Evolutionary conservation across 1,139 yeast species (phyloP).

Genomic region (Spathaspora sp.): DNA sequence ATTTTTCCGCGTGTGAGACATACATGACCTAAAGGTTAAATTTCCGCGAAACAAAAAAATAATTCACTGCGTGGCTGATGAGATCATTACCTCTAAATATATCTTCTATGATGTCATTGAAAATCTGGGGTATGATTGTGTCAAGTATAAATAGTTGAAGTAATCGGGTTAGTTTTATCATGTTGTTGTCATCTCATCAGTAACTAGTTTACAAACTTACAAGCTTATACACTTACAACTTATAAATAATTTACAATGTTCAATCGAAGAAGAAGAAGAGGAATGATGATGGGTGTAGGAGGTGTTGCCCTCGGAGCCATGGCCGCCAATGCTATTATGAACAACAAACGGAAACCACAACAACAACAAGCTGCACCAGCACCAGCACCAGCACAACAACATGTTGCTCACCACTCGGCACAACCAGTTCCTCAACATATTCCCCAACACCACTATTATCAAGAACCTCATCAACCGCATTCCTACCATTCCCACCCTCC

Average conservation of each 20-base stretch:
- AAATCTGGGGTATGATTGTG: neutral
- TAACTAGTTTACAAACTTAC: neutral
- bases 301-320: slow-evolving; percentile 6
- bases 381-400: slow-evolving; percentile 3
- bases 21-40: slow-evolving; percentile 1
- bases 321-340: slow-evolving; percentile 4
- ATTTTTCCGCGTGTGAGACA: neutral
- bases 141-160: neutral
- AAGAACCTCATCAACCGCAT: slow-evolving; percentile 15
- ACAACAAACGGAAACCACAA: slow-evolving; percentile 1
- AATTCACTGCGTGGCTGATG: neutral
- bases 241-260: neutral
- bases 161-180: neutral
- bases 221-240: no score
- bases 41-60: neutral
- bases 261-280: slow-evolving; percentile 8
- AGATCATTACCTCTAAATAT: neutral
- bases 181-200: neutral
- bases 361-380: neutral
- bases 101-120: neutral
- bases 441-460: slow-evolving; percentile 19
- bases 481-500: neutral
- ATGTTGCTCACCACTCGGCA: slow-evolving; percentile 1
- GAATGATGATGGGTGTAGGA: slow-evolving; percentile 5
- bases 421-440: slow-evolving; percentile 2